These are phyloP conservation scores for Gracilaria domingensis DNA, from an alignment of 23 red algal species.

Conservation along the genomic window DNA sequence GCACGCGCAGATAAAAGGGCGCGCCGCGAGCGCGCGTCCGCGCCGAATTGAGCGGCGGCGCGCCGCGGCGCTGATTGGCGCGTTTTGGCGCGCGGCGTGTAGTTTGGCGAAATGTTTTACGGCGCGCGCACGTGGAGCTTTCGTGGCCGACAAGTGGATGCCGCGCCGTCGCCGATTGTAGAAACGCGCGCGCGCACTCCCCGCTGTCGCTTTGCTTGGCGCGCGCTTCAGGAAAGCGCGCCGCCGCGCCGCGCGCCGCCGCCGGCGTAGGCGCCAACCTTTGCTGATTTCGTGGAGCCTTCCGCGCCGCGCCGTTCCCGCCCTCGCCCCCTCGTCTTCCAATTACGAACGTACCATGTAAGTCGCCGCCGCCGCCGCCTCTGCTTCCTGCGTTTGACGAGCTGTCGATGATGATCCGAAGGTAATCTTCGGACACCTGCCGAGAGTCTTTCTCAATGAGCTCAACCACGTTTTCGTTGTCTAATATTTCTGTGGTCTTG, in stretches of 20 bases:
- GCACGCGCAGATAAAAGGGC: conserved; percentile 2
- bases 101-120: conserved; percentile 30
- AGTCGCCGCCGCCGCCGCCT: too few species aligned
- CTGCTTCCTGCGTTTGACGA: too few species aligned
- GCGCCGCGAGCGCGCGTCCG: not conserved
- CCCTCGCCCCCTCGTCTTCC: too few species aligned
- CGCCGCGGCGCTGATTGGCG: conserved; percentile 5
- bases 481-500: conserved; percentile 27
- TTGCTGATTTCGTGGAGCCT: not conserved
- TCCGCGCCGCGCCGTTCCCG: too few species aligned
- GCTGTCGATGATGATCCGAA: conserved; percentile 56
- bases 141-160: conserved; percentile 10
- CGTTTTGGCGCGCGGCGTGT: not conserved
- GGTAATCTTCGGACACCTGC: conserved; percentile 61
- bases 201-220: not conserved
- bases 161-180: not conserved
- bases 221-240: too few species aligned
- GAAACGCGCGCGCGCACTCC: not conserved
- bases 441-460: conserved; percentile 42
- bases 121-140: not conserved
- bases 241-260: too few species aligned
- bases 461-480: conserved; percentile 64
- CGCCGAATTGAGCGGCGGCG: not conserved
- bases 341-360: too few species aligned
- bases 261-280: too few species aligned